Percentiles rank a stretch among this genome's conserved stretches.
phyloP scores from a whole-genome alignment of 345 rosid species.

The Dovyalis caffra region DNA sequence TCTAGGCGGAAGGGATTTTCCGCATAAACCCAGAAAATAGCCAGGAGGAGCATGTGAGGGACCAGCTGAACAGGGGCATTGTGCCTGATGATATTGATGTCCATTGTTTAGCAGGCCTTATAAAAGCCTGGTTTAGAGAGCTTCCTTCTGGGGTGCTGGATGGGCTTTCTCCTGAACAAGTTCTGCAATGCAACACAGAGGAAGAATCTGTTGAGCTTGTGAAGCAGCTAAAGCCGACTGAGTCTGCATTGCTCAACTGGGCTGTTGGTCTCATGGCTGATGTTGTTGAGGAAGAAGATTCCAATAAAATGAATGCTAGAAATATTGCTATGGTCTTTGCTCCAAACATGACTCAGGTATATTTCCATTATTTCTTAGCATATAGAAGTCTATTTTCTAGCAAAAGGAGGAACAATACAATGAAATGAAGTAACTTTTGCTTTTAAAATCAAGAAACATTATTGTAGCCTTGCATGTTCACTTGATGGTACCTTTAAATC shows the following conservation, averaged over 20 bases:
- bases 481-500: not conserved
- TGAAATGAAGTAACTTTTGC: not conserved
- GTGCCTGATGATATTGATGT: constrained; percentile 85
- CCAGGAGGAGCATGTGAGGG: constrained; percentile 87
- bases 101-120: constrained; percentile 92
- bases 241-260: constrained; percentile 84
- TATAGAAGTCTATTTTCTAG: not conserved
- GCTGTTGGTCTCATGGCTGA: constrained; percentile 94
- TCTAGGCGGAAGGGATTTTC: constrained; percentile 90
- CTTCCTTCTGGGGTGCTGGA: constrained; percentile 94
- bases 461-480: not conserved
- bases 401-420: not conserved
- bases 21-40: constrained; percentile 97
- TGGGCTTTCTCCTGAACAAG: constrained; percentile 92
- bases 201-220: constrained; percentile 72
- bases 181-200: constrained; percentile 78
- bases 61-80: constrained; percentile 83
- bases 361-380: not conserved
- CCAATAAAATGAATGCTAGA: constrained; percentile 91
- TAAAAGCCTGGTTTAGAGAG: constrained; percentile 98
- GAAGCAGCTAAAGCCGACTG: constrained; percentile 82
- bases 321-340: constrained; percentile 96
- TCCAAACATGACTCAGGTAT: constrained; percentile 95
- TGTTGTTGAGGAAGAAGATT: constrained; percentile 88
- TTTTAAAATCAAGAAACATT: not conserved